Percentiles rank a stretch among this genome's conserved stretches.
phyloP scores from a whole-genome alignment of 495 filamentous ascomycete genomes.

The Melanomma pulvis-pyrius region DNA sequence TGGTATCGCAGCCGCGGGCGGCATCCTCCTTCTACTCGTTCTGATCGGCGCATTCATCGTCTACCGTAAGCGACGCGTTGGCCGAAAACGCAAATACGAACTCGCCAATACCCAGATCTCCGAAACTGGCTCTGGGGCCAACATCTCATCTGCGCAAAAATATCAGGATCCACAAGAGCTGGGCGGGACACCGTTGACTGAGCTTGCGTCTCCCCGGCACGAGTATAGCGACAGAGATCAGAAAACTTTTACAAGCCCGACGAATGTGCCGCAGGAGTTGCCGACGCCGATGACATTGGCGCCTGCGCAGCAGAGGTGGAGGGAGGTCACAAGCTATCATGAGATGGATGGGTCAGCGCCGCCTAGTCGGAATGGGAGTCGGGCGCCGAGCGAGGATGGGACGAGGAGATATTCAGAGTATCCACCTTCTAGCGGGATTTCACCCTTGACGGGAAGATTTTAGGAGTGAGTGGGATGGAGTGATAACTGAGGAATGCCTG shows the following conservation, averaged over 20 bases:
- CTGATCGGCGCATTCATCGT: conserved; percentile 11
- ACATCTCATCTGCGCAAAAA: not conserved
- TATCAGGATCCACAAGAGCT: conserved; percentile 26
- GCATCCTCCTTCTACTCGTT: conserved; percentile 20
- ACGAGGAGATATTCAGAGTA: not conserved
- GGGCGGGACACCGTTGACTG: conserved; percentile 24
- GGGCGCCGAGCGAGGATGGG: conserved; percentile 20
- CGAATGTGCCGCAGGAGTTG: conserved; percentile 24
- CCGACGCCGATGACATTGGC: not conserved
- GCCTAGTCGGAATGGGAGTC: conserved; percentile 13
- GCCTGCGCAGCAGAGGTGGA: not conserved
- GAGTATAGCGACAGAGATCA: not conserved
- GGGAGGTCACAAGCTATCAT: conserved; percentile 18
- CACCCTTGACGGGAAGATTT: not conserved
- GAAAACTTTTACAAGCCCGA: conserved; percentile 2
- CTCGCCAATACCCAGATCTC: conserved; percentile 33
- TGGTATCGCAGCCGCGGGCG: conserved; percentile 37
- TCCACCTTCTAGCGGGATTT: not conserved
- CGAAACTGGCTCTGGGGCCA: conserved; percentile 5
- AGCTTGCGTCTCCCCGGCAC: conserved; percentile 24
- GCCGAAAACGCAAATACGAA: conserved; percentile 20
- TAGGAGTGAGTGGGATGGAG: not conserved
- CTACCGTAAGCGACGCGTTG: conserved; percentile 3
- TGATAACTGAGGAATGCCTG: too few relatives aligned
- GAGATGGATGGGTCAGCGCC: conserved; percentile 26